These are phyloP conservation scores for Juncus effusus DNA, from an alignment of 176 grass and related monocot species.

Conservation along the genomic window DNA sequence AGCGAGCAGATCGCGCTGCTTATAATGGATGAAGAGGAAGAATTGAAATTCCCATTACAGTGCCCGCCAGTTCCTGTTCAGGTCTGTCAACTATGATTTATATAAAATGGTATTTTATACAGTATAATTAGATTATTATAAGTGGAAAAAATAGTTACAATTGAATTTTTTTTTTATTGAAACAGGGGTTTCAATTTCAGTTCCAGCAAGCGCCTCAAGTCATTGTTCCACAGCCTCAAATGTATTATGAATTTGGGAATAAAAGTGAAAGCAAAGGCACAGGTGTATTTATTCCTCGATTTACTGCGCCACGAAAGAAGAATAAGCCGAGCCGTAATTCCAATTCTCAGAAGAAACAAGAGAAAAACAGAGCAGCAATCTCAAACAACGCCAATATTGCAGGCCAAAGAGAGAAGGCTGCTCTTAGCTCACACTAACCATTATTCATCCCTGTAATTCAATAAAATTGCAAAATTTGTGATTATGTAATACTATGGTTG, in stretches of 20 bases:
- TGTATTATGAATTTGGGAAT: slow-evolving; percentile 28
- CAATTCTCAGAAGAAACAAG: slow-evolving; percentile 31
- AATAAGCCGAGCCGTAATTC: slow-evolving; percentile 19
- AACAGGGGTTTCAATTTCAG: slow-evolving; percentile 22
- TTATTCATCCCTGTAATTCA: not conserved
- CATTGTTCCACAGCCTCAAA: slow-evolving; percentile 23
- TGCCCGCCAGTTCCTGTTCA: slow-evolving; percentile 29
- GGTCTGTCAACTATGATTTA: slow-evolving; percentile 4
- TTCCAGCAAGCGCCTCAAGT: slow-evolving; percentile 28
- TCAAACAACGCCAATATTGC: slow-evolving; percentile 11
- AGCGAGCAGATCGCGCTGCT: slow-evolving; percentile 94
- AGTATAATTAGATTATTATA: too few species aligned
- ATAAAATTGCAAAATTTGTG: too few species aligned
- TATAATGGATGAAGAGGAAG: slow-evolving; percentile 92
- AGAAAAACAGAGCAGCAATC: slow-evolving; percentile 13
- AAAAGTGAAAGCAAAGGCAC: slow-evolving; percentile 40
- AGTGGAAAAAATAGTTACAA: too few species aligned
- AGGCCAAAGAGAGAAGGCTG: slow-evolving; percentile 18
- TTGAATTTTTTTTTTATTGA: not conserved
- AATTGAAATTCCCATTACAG: slow-evolving; percentile 38
- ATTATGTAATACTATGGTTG: slow-evolving; percentile 2
- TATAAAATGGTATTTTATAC: not conserved
- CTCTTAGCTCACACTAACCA: slow-evolving; percentile 21
- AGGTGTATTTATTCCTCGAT: slow-evolving; percentile 48
- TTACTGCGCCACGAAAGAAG: slow-evolving; percentile 39